Evolutionary conservation across 148 eudicot genomes (phyloP).

Genomic region (Camellia sinensis): DNA sequence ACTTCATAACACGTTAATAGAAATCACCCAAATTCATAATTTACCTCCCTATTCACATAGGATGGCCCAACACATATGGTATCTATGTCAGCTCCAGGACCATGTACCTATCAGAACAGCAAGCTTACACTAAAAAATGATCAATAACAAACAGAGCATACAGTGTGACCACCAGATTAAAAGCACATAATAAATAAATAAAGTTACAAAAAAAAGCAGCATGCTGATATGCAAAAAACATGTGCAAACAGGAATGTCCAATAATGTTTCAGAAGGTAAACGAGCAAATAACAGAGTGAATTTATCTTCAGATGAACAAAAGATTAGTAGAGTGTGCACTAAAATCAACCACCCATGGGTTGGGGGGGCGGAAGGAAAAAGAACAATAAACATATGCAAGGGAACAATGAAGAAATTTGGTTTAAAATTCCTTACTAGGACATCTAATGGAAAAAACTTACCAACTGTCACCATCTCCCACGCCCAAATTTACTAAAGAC

Average conservation of each 20-base stretch:
- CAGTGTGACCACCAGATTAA: too few species aligned
- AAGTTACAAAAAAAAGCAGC: too few species aligned
- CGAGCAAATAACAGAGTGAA: too few species aligned
- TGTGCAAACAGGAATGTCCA: too few species aligned
- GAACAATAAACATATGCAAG: neutral
- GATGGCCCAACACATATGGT: constrained; percentile 84
- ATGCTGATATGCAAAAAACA: too few species aligned
- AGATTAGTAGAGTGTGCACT: too few species aligned
- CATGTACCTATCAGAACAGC: constrained; percentile 53
- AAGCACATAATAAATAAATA: too few species aligned
- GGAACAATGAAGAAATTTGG: neutral
- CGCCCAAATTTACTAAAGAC: neutral
- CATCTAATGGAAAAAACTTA: neutral
- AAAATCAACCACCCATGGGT: too few species aligned
- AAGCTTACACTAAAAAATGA: constrained; percentile 10
- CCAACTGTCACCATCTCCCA: neutral
- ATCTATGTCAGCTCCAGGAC: constrained; percentile 90
- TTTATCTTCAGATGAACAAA: too few species aligned
- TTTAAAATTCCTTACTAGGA: neutral
- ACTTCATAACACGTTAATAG: neutral
- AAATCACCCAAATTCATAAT: neutral
- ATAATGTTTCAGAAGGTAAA: too few species aligned
- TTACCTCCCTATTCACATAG: constrained; percentile 78
- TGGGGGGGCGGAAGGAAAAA: too few species aligned
- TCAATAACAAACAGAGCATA: neutral